These are phyloP conservation scores for Fusarium humuli DNA, from an alignment of 2,329 filamentous ascomycete genomes.

Conservation along the genomic window DNA sequence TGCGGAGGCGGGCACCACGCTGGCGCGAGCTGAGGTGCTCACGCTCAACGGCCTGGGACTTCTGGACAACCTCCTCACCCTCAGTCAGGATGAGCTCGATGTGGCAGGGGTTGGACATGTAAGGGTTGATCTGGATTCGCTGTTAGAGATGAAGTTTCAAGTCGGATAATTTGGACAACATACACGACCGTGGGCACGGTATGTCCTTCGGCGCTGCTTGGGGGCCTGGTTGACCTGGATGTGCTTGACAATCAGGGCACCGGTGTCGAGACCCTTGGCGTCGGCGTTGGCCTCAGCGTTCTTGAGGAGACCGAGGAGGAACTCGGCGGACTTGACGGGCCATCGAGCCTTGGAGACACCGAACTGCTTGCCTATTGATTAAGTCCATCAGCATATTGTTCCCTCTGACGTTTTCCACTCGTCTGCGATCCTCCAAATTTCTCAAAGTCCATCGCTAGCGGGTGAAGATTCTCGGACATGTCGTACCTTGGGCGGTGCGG, in stretches of 20 bases:
- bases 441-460: constrained; percentile 16
- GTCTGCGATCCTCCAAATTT: constrained; percentile 18
- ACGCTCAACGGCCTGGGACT: constrained; percentile 85
- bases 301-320: constrained; percentile 96
- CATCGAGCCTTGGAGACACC: constrained; percentile 98
- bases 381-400: constrained; percentile 45
- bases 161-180: constrained; percentile 56
- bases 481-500: constrained; percentile 97
- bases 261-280: constrained; percentile 96
- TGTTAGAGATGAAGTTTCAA: constrained; percentile 17
- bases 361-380: constrained; percentile 88
- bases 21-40: constrained; percentile 90
- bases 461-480: background rate
- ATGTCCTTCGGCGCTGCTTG: constrained; percentile 98
- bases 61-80: constrained; percentile 94
- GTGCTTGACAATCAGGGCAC: constrained; percentile 99
- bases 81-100: constrained; percentile 99
- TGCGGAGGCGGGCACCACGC: constrained; percentile 77
- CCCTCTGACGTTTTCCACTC: constrained; percentile 9
- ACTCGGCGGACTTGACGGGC: constrained; percentile 99
- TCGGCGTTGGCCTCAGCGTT: constrained; percentile 98
- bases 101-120: constrained; percentile 99
- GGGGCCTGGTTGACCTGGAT: constrained; percentile 99
- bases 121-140: constrained; percentile 93
- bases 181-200: constrained; percentile 99